phyloP scores from a whole-genome alignment of 2,329 filamentous ascomycete species.

The Allantophomopsis lycopodina region DNA sequence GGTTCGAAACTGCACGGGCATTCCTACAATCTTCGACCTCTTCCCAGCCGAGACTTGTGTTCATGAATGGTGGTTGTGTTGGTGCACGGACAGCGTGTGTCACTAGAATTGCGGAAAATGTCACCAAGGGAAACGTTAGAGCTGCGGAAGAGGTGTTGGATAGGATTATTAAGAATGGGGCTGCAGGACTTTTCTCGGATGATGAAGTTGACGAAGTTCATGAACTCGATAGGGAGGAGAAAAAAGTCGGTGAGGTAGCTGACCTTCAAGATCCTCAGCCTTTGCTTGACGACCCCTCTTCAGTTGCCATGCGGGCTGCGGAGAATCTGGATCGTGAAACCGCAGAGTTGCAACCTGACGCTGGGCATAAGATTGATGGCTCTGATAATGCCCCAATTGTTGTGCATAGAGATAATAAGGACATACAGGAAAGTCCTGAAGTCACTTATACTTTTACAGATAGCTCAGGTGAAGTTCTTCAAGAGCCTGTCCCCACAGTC shows the following conservation, averaged over 20 bases:
- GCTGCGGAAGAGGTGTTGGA: slow-evolving; percentile 37
- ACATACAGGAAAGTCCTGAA: no score
- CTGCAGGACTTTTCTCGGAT: slow-evolving; percentile 21
- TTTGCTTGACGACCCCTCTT: slow-evolving; percentile 28
- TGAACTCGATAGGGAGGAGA: background rate
- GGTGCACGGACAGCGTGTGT: slow-evolving; percentile 41
- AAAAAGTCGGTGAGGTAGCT: slow-evolving; percentile 9
- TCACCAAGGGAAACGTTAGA: slow-evolving; percentile 32
- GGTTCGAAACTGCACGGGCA: slow-evolving; percentile 30
- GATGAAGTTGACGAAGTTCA: background rate
- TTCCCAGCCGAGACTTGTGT: slow-evolving; percentile 38
- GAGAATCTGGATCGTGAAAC: slow-evolving; percentile 42
- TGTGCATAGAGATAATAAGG: no score
- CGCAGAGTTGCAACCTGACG: slow-evolving; percentile 30
- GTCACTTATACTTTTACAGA: no score
- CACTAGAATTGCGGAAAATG: slow-evolving; percentile 34
- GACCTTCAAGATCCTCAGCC: background rate
- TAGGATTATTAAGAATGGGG: slow-evolving; percentile 33
- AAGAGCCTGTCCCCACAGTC: no score
- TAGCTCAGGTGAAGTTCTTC: no score
- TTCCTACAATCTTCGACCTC: slow-evolving; percentile 34
- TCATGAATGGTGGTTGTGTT: slow-evolving; percentile 44
- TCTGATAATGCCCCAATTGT: no score
- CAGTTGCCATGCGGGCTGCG: slow-evolving; percentile 42
- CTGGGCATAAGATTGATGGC: background rate